Base-by-base conservation (phyloP, 805 yeast genomes). In the Monosporozyma aerobia region DNA sequence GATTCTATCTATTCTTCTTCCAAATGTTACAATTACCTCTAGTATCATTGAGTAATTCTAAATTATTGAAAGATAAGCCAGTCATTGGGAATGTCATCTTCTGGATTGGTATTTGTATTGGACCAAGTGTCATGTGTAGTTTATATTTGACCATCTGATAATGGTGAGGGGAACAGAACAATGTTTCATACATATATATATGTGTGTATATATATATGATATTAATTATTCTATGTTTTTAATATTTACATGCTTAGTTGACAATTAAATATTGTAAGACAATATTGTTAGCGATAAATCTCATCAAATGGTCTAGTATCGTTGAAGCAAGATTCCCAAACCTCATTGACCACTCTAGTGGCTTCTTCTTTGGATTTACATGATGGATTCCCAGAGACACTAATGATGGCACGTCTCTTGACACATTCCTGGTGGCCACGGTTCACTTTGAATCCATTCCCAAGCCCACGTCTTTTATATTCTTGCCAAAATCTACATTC, bases 291-390 rank as follows among this genome's bases (percentile, higher is more conserved):
- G 55, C 89, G 76, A 66, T 88, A 94, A 37, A 94, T 90, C 63
- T 87, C 83, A 61, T 94, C 98, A 69, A 89, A 94, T 1, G 99
- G 99, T 62, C 99, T 75, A 1, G 98, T 92, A 64, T 94, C 99
- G 62, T 83, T 84, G 66, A 90, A 94, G 67, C 99, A 94, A 47
- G 92, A 83, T 56, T 83, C 85, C 85, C 95, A 94, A 5, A 94
- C 98, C 58, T 86, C 85, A 56, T 86, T 81, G 3, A 94, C 97
- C 5, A 81, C 85, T 55, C 77, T 75, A 53, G 79, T 82, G 0
- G 99, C 99, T 56, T 85, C 85, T 46, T 81, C 83, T 53, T 77
- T 75, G 58, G 76, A 77, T 56, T 79, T 75, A 66, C 99, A 94
- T 49, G 76, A 77, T 2, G 98, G 98, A 67, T 94, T 92, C 0